These are phyloP conservation scores for Xylaria sp. DNA, from an alignment of 2,329 filamentous ascomycete species.

Conservation along the genomic window DNA sequence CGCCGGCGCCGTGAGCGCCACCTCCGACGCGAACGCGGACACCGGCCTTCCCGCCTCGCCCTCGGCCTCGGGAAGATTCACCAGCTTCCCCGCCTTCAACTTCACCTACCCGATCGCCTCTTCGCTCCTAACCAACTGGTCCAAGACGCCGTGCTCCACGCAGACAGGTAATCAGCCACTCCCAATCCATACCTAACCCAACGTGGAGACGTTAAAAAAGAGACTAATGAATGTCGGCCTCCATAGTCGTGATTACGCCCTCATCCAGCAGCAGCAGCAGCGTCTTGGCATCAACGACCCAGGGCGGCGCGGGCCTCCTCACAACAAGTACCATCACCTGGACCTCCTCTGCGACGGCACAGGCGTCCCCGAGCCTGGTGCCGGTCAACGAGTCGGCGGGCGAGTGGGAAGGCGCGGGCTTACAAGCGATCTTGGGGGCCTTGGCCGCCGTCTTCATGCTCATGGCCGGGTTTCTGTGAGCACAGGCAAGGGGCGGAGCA, in stretches of 20 bases:
- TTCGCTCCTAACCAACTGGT: constrained; percentile 5
- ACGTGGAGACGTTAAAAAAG: neutral
- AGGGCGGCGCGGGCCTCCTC: neutral
- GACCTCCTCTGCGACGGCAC: neutral
- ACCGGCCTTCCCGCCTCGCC: neutral
- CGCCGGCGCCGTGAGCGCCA: constrained; percentile 3
- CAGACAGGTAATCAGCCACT: constrained; percentile 16
- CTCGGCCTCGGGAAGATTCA: too few species aligned
- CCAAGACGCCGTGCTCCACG: constrained; percentile 20
- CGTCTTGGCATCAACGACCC: neutral
- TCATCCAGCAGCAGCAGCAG: neutral
- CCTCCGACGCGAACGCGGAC: neutral
- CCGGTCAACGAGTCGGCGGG: constrained; percentile 16
- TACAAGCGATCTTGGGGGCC: constrained; percentile 4
- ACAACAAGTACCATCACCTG: neutral
- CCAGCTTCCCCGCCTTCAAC: neutral
- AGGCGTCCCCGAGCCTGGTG: constrained; percentile 14
- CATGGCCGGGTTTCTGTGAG: constrained; percentile 11
- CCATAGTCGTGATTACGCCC: constrained; percentile 8
- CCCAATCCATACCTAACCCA: neutral
- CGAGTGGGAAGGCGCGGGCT: neutral
- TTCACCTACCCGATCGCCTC: constrained; percentile 8
- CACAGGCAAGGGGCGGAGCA: too few species aligned
- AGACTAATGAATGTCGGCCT: neutral
- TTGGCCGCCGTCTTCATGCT: constrained; percentile 3